Base-by-base conservation (phyloP, 306 rosid genomes). In the Castanopsis chinensis region DNA sequence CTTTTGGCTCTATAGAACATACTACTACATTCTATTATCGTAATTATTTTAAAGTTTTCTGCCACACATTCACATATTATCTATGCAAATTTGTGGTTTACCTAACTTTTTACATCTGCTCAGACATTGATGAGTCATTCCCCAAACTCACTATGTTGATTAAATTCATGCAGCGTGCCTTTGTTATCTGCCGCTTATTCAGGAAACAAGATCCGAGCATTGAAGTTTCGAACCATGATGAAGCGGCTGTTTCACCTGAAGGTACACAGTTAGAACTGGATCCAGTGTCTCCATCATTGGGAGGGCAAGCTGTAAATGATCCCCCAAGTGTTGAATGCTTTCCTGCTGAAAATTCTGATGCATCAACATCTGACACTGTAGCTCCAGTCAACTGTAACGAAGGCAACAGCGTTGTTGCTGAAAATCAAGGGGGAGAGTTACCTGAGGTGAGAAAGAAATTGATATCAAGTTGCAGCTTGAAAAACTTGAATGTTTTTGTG, bases 141-240 rank as follows among this genome's bases (percentile, higher is more conserved):
- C 85, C 77, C 58, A 83, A 56, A 30, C 72, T 76, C 56, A 63
- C 65, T 33, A 76, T 6, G 59, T 63, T 79, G 51, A 49, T 76
- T 76, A 68, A 54, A 63, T 71, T 82, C 21, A 43, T 78, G 52
- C 96, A 95, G 99, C 92, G 75, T 83, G 61, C 97, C 6, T 95
- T 86, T 85, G 99, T 95, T 55, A 89, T 95, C 43, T 92, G 97
- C 75, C 98, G 99, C 1, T 87, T 95, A 35, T 95, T 95, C 83
- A 95, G 84, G 83, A 95, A 92, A 68, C 86, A 91, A 0, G 97
- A 95, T 20, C 97, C 87, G 75, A 94, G 79, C 81, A 28, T 92
- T 33, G 95, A 91, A 72, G 81, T 11, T 78, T 85, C 84, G 3
- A 83, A 80, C 68, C 55, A 85, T 35, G 92, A 86, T 59, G 97